Conservation (phyloP, 1,284 basidiomycete species). For the Ganoderma multipileum region DNA sequence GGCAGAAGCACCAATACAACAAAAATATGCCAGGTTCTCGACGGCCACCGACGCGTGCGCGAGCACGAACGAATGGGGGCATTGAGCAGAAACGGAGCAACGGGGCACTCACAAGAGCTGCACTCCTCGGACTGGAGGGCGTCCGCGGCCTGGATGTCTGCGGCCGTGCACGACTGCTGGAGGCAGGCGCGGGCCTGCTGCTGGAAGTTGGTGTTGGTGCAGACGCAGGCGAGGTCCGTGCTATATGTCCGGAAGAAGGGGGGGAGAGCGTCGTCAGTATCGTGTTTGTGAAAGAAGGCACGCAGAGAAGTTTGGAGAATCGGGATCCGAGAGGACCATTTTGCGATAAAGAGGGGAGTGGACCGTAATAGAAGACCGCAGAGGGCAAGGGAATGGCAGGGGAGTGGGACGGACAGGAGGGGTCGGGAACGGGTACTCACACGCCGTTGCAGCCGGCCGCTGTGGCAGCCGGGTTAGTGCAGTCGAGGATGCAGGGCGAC, state of each 20-base stretch:
- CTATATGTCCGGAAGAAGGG: slow-evolving; percentile 19
- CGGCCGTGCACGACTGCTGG: slow-evolving; percentile 30
- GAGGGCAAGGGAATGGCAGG: neutral
- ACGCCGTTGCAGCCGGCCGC: slow-evolving; percentile 29
- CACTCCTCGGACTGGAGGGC: slow-evolving; percentile 36
- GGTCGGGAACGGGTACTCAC: slow-evolving; percentile 25
- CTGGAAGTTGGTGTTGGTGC: slow-evolving; percentile 37
- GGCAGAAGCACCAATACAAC: neutral
- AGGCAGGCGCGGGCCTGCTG: slow-evolving; percentile 32
- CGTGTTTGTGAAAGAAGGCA: neutral
- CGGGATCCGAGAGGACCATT: neutral
- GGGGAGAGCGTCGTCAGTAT: neutral
- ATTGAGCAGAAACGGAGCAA: slow-evolving; percentile 30
- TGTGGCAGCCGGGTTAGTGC: slow-evolving; percentile 29
- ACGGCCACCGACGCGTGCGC: neutral
- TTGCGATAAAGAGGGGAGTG: neutral
- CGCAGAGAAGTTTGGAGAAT: too few species aligned
- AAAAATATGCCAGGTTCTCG: neutral
- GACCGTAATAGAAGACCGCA: neutral
- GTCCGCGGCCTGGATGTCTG: slow-evolving; percentile 32
- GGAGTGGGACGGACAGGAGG: neutral
- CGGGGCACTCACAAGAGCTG: slow-evolving; percentile 37
- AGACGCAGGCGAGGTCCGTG: slow-evolving; percentile 38
- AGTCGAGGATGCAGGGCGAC: slow-evolving; percentile 31
- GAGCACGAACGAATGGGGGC: neutral